Conservation (phyloP, 73 alveolate species). For the Paramecium biaurelia region DNA sequence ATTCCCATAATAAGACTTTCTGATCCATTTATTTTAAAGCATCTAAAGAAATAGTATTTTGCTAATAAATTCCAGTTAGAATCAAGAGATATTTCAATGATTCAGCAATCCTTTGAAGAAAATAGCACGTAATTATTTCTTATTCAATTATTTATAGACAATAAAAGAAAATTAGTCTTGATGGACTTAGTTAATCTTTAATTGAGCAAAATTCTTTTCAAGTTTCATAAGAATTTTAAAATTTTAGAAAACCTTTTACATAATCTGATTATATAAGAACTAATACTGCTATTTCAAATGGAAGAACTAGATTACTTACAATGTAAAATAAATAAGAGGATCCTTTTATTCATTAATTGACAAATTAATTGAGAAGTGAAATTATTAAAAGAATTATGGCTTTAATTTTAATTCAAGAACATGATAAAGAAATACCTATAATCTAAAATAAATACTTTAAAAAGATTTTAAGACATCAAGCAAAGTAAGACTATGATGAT, state of each 20-base stretch:
- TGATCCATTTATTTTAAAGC: conserved; percentile 1
- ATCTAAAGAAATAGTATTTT: background rate
- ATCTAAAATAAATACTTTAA: background rate
- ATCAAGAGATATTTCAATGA: background rate
- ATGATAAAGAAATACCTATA: background rate
- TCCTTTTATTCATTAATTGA: conserved; percentile 24
- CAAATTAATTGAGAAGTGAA: background rate
- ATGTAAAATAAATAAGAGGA: background rate
- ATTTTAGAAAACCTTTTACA: background rate
- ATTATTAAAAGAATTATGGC: conserved; percentile 22
- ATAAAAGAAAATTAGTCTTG: background rate
- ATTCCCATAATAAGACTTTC: background rate
- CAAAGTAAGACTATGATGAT: background rate
- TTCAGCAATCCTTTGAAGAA: background rate
- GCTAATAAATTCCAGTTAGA: background rate
- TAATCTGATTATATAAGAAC: background rate
- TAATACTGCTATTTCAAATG: background rate
- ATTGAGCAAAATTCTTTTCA: background rate
- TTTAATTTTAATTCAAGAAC: background rate
- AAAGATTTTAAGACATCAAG: background rate
- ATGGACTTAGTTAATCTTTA: background rate
- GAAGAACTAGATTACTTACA: background rate
- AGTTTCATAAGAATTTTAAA: background rate
- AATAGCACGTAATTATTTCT: background rate
- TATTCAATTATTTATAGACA: background rate